These are phyloP conservation scores for Thelonectria olida DNA, from an alignment of 2,329 filamentous ascomycete genomes.

Conservation along the genomic window DNA sequence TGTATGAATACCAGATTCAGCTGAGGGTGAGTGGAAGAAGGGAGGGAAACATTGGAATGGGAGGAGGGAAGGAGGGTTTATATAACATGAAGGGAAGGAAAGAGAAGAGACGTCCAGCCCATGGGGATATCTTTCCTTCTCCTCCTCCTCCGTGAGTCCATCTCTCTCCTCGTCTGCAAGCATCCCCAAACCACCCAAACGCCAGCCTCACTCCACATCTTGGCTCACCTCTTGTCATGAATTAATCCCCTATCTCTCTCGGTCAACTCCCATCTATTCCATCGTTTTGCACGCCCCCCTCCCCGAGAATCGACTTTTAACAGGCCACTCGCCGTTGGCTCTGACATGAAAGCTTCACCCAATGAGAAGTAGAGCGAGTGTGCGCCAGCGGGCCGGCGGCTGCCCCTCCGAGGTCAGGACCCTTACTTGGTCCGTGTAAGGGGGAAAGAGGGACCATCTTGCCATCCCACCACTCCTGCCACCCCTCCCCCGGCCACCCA, in stretches of 20 bases:
- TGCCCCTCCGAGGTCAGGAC: slow-evolving; percentile 23
- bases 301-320: slow-evolving; percentile 3
- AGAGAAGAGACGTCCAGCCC: neutral
- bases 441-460: neutral
- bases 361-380: slow-evolving; percentile 17
- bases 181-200: neutral
- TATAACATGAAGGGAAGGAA: slow-evolving; percentile 10
- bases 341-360: slow-evolving; percentile 40
- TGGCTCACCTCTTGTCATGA: slow-evolving; percentile 5
- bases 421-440: slow-evolving; percentile 18
- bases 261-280: slow-evolving; percentile 18
- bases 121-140: neutral
- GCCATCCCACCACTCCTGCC: neutral
- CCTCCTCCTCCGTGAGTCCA: slow-evolving; percentile 6
- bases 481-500: neutral
- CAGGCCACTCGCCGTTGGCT: slow-evolving; percentile 23
- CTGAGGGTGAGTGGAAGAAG: slow-evolving; percentile 7
- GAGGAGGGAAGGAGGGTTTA: slow-evolving; percentile 20
- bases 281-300: slow-evolving; percentile 1
- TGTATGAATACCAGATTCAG: neutral
- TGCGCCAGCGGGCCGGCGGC: slow-evolving; percentile 16
- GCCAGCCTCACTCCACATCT: slow-evolving; percentile 23
- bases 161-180: neutral
- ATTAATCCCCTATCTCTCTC: slow-evolving; percentile 25
- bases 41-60: neutral